Base-by-base conservation (phyloP, 2,329 filamentous ascomycete genomes). In the Pseudocercospora pini-densiflorae region DNA sequence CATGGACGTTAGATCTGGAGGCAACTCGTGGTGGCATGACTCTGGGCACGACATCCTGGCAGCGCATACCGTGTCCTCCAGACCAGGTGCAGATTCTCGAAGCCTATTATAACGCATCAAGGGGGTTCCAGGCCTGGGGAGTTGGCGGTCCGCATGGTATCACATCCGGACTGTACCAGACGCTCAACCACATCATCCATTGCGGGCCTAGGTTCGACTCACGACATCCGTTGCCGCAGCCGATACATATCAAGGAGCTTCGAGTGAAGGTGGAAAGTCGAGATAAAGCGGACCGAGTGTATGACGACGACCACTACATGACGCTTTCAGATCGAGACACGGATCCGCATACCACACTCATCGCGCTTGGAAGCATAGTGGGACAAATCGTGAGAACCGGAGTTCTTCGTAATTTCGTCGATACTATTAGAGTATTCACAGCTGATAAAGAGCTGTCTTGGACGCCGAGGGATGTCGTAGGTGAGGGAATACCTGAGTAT, bases 111-210 rank as follows among this genome's bases (percentile, higher is more conserved):
- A 65, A 67, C 23, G 60, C 70, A 4, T 60, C 36, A 10, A 43
- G 64, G 43, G 66, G 65, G 1, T 67, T 69, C 19, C 62, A 63
- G 10, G 60, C 62, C 23, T 69, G 68, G 65, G 67, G 68, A 8
- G 67, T 65, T 40, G 68, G 70, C 3, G 65, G 68, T 5, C 68
- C 68, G 6, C 65, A 63, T 47, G 59, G 59, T 16, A 69, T 72
- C 23, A 66, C 65, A 1, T 47, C 58, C 21, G 64, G 64, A 10
- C 58, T 72, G 36, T 71, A 67, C 19, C 71, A 72, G 61, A 70
- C 66, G 7, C 60, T 71, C 16, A 71, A 72, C 49, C 63, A 64
- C 21, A 51, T 72, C n/a, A 36, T 72, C 9, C 70, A 72, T 29
- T 70, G 67, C 40, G 70, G 70, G 7, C 69, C 70, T 16, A 57